Conservation (phyloP, 2,329 filamentous ascomycete species). For the Rugonectria rugulosa region DNA sequence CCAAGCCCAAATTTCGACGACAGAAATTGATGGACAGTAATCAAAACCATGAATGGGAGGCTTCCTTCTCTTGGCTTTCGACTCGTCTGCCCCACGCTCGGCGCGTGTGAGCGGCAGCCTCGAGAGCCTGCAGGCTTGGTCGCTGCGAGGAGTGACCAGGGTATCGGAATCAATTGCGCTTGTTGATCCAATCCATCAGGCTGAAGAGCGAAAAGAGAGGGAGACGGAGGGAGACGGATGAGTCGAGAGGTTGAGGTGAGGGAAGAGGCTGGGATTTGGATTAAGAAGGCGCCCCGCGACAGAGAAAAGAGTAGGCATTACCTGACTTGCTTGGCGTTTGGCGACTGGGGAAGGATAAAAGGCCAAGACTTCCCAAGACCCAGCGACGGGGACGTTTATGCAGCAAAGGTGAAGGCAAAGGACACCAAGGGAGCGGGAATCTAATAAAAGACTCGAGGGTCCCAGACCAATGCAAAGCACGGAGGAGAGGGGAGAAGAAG, state of each 20-base stretch:
- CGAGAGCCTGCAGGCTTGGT: slow-evolving; percentile 18
- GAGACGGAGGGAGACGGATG: not conserved
- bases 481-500: slow-evolving; percentile 11
- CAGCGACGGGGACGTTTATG: slow-evolving; percentile 10
- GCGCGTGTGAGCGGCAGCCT: slow-evolving; percentile 12
- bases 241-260: not conserved
- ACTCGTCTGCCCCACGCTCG: slow-evolving; percentile 15
- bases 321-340: not conserved
- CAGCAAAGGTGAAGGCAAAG: slow-evolving; percentile 3
- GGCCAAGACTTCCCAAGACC: slow-evolving; percentile 4
- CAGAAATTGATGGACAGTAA: slow-evolving; percentile 20
- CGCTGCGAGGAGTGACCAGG: slow-evolving; percentile 12
- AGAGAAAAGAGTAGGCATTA: slow-evolving; percentile 1
- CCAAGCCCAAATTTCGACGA: slow-evolving; percentile 16
- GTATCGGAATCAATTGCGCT: slow-evolving; percentile 11
- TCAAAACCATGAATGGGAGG: slow-evolving; percentile 13
- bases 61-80: slow-evolving; percentile 8
- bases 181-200: slow-evolving; percentile 7
- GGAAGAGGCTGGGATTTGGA: slow-evolving; percentile 15
- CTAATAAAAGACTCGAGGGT: slow-evolving; percentile 1
- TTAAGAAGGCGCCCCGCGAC: slow-evolving; percentile 6
- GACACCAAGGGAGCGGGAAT: slow-evolving; percentile 2
- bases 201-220: not conserved
- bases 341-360: slow-evolving; percentile 6
- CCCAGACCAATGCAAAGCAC: no score